These are phyloP conservation scores for Leccinum subrobustum DNA, from an alignment of 1,284 basidiomycete genomes.

Conservation along the genomic window DNA sequence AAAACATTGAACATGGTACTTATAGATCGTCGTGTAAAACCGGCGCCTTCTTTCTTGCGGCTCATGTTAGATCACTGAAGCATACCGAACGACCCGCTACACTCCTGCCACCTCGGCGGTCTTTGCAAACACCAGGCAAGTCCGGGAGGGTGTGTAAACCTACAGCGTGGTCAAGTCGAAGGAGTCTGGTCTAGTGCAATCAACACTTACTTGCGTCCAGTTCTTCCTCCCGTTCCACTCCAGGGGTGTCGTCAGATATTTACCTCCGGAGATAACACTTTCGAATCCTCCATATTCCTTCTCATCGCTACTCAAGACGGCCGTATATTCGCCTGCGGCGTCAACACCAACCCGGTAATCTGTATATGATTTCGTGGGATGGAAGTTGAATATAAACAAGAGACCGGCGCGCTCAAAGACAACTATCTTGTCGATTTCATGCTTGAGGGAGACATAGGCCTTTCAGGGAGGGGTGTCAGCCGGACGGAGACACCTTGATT, in stretches of 20 bases:
- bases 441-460: constrained; percentile 91
- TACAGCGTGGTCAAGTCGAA: constrained; percentile 33
- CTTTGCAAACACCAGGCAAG: constrained; percentile 69
- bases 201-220: constrained; percentile 70
- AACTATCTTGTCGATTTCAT: constrained; percentile 90
- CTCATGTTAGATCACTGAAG: background rate
- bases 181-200: background rate
- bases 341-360: constrained; percentile 95
- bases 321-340: constrained; percentile 80
- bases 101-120: constrained; percentile 11
- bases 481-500: background rate
- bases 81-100: background rate
- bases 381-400: constrained; percentile 97
- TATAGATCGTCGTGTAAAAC: background rate
- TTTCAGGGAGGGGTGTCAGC: constrained; percentile 33
- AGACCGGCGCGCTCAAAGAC: constrained; percentile 92
- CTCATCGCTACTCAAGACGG: constrained; percentile 85
- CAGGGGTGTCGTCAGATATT: constrained; percentile 81
- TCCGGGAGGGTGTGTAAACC: constrained; percentile 80
- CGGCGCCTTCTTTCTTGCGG: background rate
- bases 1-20: background rate
- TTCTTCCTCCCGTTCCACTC: constrained; percentile 93
- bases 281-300: constrained; percentile 87
- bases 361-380: constrained; percentile 83
- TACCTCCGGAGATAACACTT: constrained; percentile 65